A percentile compares a stretch with the other conserved stretches of the same genome.
Evolutionary conservation across 1,139 yeast species (phyloP).

Genomic region (Saccharomycopsis crataegensis): DNA sequence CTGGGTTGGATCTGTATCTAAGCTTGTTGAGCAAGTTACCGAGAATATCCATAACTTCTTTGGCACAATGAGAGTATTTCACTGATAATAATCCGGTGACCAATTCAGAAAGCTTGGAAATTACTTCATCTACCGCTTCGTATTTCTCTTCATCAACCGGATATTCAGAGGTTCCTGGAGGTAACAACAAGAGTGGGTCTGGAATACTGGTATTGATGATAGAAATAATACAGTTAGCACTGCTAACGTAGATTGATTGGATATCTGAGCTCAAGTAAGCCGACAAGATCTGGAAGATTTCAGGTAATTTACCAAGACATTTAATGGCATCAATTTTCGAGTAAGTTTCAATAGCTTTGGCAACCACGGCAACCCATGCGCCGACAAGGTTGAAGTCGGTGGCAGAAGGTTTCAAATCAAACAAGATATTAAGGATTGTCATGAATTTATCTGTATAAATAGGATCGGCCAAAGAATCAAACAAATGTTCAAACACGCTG

Average conservation of each 20-base stretch:
- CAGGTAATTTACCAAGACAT: slow-evolving; percentile 51
- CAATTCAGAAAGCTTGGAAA: slow-evolving; percentile 43
- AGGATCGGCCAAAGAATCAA: slow-evolving; percentile 54
- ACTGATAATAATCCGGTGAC: slow-evolving; percentile 57
- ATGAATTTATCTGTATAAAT: slow-evolving; percentile 56
- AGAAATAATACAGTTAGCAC: slow-evolving; percentile 83
- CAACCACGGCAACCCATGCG: slow-evolving; percentile 91
- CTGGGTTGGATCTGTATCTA: slow-evolving; percentile 65
- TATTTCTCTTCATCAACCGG: slow-evolving; percentile 38
- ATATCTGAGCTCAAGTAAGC: slow-evolving; percentile 60
- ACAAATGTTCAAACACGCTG: slow-evolving; percentile 77
- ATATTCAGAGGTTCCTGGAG: slow-evolving; percentile 34
- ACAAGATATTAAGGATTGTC: slow-evolving; percentile 60
- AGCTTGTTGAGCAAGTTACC: slow-evolving; percentile 59
- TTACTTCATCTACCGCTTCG: slow-evolving; percentile 50
- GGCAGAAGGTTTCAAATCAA: slow-evolving; percentile 72
- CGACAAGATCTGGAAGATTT: slow-evolving; percentile 49
- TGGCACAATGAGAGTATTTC: slow-evolving; percentile 70
- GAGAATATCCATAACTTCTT: slow-evolving; percentile 64
- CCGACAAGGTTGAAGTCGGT: slow-evolving; percentile 85
- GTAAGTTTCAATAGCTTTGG: slow-evolving; percentile 74
- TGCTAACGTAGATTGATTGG: slow-evolving; percentile 62
- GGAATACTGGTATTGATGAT: slow-evolving; percentile 60
- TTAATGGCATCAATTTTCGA: slow-evolving; percentile 50
- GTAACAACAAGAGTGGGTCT: slow-evolving; percentile 46